Evolutionary conservation across 345 rosid species (phyloP).

Genomic region (Brassica incana): DNA sequence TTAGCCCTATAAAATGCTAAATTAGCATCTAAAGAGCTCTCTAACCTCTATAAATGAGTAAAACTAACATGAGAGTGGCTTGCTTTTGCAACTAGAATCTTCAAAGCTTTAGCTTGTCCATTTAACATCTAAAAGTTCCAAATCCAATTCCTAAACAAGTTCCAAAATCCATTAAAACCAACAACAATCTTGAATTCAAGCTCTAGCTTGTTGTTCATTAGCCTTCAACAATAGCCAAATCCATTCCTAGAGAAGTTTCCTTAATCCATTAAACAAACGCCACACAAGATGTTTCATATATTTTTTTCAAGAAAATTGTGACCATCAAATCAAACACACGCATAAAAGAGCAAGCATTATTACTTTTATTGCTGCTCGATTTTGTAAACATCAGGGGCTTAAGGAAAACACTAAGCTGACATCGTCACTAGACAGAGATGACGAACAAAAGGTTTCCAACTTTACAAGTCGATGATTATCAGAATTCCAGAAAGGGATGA

Average conservation of each 20-base stretch:
- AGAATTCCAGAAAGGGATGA: too few relatives aligned
- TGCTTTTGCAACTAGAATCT: background rate
- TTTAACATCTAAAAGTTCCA: background rate
- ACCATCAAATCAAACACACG: background rate
- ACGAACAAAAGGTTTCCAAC: too few relatives aligned
- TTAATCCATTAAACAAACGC: background rate
- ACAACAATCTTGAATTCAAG: background rate
- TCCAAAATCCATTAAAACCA: background rate
- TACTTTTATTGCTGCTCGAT: constrained; percentile 93
- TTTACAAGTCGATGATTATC: too few relatives aligned
- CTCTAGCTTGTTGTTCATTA: background rate
- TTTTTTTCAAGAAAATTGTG: too few relatives aligned
- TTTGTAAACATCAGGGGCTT: constrained; percentile 88
- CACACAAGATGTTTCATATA: background rate
- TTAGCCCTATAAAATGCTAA: background rate
- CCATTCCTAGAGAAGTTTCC: background rate
- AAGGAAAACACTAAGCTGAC: too few relatives aligned
- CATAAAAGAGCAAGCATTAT: background rate
- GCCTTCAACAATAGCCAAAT: background rate
- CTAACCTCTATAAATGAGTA: background rate
- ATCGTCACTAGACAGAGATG: too few relatives aligned
- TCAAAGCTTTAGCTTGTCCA: constrained; percentile 2
- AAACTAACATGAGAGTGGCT: too few relatives aligned
- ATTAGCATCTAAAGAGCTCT: background rate
- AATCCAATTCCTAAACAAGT: background rate